Conservation (phyloP, 148 eudicot species). For the Vaccinium darrowii region DNA sequence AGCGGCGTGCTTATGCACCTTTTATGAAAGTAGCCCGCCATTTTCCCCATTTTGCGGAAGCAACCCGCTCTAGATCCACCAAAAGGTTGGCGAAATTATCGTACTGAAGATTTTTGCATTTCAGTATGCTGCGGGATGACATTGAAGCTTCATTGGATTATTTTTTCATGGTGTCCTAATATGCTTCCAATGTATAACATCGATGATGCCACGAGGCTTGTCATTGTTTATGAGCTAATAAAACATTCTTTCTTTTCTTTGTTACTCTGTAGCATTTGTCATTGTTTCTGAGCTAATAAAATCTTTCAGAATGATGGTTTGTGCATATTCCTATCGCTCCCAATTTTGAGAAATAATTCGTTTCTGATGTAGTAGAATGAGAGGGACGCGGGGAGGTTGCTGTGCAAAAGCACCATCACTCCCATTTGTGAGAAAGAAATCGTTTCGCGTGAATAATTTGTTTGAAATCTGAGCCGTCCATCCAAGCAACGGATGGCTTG, state of each 20-base stretch:
- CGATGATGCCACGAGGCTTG: not conserved
- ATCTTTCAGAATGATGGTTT: not conserved
- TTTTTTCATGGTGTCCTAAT: not conserved
- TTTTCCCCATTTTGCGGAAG: constrained; percentile 11
- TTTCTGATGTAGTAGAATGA: too few relatives aligned
- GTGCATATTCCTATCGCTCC: not conserved
- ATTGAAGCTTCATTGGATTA: not conserved
- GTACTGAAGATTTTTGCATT: not conserved
- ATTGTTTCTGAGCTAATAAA: not conserved
- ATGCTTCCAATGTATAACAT: not conserved
- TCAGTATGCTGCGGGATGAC: not conserved
- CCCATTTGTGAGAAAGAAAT: not conserved
- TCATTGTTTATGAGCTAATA: not conserved
- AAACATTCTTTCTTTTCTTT: not conserved
- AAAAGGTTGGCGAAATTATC: not conserved
- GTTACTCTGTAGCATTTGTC: not conserved
- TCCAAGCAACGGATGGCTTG: too few relatives aligned
- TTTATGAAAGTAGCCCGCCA: constrained; percentile 55
- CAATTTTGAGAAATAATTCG: too few relatives aligned
- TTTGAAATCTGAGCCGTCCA: too few relatives aligned
- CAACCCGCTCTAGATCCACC: not conserved
- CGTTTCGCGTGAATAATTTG: not conserved
- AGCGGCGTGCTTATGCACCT: not conserved
- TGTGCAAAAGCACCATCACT: not conserved
- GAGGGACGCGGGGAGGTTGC: too few relatives aligned